phyloP scores from a whole-genome alignment of 805 yeast species.

The Sungouiella blattae region DNA sequence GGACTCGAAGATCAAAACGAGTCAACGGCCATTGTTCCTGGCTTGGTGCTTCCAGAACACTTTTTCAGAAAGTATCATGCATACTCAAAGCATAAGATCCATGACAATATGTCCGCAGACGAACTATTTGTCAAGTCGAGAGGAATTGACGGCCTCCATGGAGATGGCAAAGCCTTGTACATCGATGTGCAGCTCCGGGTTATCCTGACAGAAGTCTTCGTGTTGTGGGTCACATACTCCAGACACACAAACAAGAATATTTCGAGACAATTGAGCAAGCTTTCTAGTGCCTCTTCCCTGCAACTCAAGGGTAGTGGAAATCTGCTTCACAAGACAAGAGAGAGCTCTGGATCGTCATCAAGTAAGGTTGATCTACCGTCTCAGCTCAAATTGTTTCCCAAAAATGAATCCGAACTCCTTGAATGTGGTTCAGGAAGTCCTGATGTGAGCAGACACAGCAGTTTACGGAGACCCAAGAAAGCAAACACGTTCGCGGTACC shows the following conservation, averaged over 20 bases:
- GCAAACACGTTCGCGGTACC: constrained; percentile 28
- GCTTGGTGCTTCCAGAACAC: constrained; percentile 87
- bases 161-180: constrained; percentile 61
- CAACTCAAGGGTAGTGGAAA: constrained; percentile 2
- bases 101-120: constrained; percentile 37
- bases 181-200: constrained; percentile 83
- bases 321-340: neutral
- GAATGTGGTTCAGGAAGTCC: constrained; percentile 26
- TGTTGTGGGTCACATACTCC: constrained; percentile 85
- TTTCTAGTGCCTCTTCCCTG: constrained; percentile 18
- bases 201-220: constrained; percentile 51
- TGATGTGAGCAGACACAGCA: constrained; percentile 30
- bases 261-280: constrained; percentile 23
- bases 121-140: constrained; percentile 53
- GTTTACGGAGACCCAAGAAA: constrained; percentile 30
- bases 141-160: constrained; percentile 67
- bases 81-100: constrained; percentile 9
- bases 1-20: constrained; percentile 32
- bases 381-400: constrained; percentile 48
- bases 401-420: constrained; percentile 28
- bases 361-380: constrained; percentile 44
- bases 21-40: constrained; percentile 40
- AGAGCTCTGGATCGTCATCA: constrained; percentile 3
- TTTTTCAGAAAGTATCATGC: constrained; percentile 72
- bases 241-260: constrained; percentile 35